Evolutionary conservation across 345 rosid species (phyloP), one percentile per base, ranked within the genome.

Genomic region (Turnera subulata): DNA sequence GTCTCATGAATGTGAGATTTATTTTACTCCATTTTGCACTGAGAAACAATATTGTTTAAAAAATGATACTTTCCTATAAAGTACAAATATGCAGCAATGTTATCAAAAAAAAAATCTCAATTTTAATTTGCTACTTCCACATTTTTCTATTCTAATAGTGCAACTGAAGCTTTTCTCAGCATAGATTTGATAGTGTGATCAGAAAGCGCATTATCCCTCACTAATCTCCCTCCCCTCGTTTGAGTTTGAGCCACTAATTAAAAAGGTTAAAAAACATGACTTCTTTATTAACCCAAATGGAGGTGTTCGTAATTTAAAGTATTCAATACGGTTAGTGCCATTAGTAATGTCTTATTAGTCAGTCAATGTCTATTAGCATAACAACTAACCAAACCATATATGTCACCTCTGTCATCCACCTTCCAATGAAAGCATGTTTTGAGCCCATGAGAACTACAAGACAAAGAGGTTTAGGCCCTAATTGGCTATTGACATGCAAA

Each of bases 341-440:
- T 62, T 67, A 69, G 59, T 65, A 59, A 56, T 71, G 56, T 23
- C 67, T 14, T 10, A 48, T 49, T 49, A 52, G 65, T 66, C 50
- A 46, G n/a, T n/a, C n/a, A n/a, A 44, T 26, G n/a, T 53, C 38
- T 6, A 13, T n/a, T n/a, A n/a, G n/a, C n/a, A n/a, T n/a, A n/a
- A 44, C 42, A 11, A 66, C 54, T 53, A 58, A 58, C 60, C 26
- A n/a, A 51, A 60, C 63, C n/a, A n/a, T n/a, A 54, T 25, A 68
- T 23, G 56, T 65, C 69, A 62, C 69, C 74, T 52, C 77, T 72
- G 80, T 67, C 80, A 62, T 73, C 75, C 78, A 76, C 73, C 68
- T 61, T 66, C 44, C 46, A 52, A 24, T 33, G 54, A 32, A 21
- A 43, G 43, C 33, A 24, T 19, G 12, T 5, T 50, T n/a, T 11